Conservation (phyloP, 228 moss, liverwort and hornwort genomes). For the Sphagnum fallax region DNA sequence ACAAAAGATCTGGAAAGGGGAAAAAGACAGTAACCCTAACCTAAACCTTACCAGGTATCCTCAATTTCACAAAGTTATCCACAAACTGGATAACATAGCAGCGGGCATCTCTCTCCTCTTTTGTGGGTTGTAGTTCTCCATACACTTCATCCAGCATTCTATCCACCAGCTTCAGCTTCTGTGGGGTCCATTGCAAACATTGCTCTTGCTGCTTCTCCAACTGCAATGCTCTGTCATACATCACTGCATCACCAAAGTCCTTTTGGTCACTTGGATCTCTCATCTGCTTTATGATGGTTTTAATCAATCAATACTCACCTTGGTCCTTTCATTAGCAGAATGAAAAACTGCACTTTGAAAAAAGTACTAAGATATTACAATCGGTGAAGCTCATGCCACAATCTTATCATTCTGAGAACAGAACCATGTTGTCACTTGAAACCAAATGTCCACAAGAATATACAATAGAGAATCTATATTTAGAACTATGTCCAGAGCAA, state of each 20-base stretch:
- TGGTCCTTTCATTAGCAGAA: background rate
- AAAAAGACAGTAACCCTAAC: background rate
- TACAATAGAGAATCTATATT: background rate
- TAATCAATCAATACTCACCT: background rate
- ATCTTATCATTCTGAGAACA: background rate
- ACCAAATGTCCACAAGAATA: background rate
- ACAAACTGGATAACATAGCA: conserved; percentile 64
- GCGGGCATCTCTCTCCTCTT: conserved; percentile 60
- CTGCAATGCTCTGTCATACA: conserved; percentile 63
- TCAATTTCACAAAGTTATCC: conserved; percentile 62
- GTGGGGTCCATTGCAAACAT: conserved; percentile 35
- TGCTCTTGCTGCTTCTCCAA: conserved; percentile 60
- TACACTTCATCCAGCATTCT: conserved; percentile 73
- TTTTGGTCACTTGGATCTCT: background rate
- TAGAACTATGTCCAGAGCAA: background rate
- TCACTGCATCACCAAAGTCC: conserved; percentile 28
- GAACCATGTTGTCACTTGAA: background rate
- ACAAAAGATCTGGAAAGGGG: background rate
- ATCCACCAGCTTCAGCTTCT: conserved; percentile 37
- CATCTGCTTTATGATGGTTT: background rate
- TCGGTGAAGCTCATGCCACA: background rate
- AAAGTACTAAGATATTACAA: background rate
- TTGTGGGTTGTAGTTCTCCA: conserved; percentile 56
- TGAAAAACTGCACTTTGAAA: background rate
- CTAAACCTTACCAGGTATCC: conserved; percentile 56